Evolutionary conservation across 352 stramenopile genomes (phyloP), one percentile per base, ranked within the genome.

Genomic region (Phytophthora colocasiae): DNA sequence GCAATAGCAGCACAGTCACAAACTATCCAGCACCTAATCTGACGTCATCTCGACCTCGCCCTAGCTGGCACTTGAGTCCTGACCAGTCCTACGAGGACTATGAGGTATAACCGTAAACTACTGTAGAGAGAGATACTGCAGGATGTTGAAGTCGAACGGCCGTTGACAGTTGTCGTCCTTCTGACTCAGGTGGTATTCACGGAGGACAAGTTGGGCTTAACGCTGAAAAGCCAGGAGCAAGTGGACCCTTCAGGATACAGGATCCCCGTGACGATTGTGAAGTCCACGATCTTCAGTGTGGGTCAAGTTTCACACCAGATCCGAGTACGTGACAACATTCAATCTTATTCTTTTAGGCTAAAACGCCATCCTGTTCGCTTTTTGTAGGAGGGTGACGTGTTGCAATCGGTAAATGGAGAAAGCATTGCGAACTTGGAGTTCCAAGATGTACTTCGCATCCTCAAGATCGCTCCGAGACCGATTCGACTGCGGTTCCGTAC

Each of bases 401-500:
- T 93, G 29, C 65, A 90, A 38, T 89, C 83, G 0, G 80, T 93
- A 40, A 91, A 93, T 58, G 81, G 78, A 38, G 80, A 89, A 29
- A 89, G 77, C 49, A 85, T 93, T 46, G 65, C 73, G 10, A 78
- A 81, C 22, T 61, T 93, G 52, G 73, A 89, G 43, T 90, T 93
- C 53, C 71, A 69, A 3, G 83, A 93, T 39, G 85, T 93, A 36
- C 67, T 87, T 15, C 73, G 78, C 22, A 74, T 91, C n/a, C 55
- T 93, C 8, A 93, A 91, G 51, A 78, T 86, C n/a, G 80, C 85
- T 8, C 71, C 78, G 6, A 71, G 85, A 14, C 85, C 85, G 3
- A 90, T 91, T 40, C 79, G 80, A n/a, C 64, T 93, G 11, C 71
- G 83, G 10, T 91, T 93, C 52, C 83, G 78, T 0, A 74, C 82